Conservation (phyloP, 1,284 basidiomycete genomes). For the Ganoderma meredithae region DNA sequence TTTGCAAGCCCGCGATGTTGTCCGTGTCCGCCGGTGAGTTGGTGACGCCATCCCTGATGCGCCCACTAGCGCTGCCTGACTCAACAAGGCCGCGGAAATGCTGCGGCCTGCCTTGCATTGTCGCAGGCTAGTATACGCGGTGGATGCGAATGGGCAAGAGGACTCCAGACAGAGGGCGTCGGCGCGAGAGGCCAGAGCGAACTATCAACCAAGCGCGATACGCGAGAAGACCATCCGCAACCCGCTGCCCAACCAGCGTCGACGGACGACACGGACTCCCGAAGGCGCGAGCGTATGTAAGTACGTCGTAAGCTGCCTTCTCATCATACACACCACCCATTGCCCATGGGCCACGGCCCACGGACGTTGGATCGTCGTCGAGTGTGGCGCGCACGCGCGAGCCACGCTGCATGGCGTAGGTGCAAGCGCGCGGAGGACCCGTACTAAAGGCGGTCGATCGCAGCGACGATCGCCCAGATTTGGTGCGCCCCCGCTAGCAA, state of each 20-base stretch:
- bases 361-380: not conserved
- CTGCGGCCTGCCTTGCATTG: not conserved
- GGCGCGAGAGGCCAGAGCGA: not conserved
- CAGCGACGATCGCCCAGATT: constrained; percentile 29
- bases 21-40: not conserved
- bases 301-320: not conserved
- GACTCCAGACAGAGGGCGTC: not conserved
- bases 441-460: constrained; percentile 14
- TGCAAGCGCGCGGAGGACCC: not conserved
- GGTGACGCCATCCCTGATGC: constrained; percentile 13
- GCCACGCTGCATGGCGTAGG: not conserved
- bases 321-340: not conserved
- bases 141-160: not conserved
- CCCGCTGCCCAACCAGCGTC: not conserved
- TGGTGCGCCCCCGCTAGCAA: constrained; percentile 15
- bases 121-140: not conserved
- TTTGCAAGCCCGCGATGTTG: constrained; percentile 21
- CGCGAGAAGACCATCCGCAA: constrained; percentile 1
- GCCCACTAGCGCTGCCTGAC: not conserved
- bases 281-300: not conserved
- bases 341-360: not conserved
- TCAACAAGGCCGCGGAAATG: not conserved
- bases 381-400: not conserved
- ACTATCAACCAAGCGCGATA: not conserved
- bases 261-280: constrained; percentile 1